Evolutionary conservation across 495 filamentous ascomycete species (phyloP).

Genomic region (Annulohypoxylon maeteangense): DNA sequence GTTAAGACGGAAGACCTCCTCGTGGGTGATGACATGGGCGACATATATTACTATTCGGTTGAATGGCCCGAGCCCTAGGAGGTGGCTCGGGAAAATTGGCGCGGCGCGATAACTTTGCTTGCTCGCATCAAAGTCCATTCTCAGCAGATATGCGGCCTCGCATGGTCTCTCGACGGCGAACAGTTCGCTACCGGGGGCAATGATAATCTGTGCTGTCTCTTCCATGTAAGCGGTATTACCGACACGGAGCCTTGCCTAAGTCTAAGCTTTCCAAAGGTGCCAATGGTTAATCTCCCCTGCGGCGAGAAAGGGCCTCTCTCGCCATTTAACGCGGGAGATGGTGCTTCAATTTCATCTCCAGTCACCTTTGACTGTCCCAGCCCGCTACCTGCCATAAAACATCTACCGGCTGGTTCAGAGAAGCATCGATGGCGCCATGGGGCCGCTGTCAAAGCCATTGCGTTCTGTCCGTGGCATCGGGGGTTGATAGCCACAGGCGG

Average conservation of each 20-base stretch:
- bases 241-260: conserved; percentile 29
- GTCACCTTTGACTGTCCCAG: background rate
- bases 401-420: conserved; percentile 61
- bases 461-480: conserved; percentile 95
- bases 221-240: conserved; percentile 72
- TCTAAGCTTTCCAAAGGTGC: background rate
- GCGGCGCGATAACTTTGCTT: conserved; percentile 79
- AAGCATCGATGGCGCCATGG: conserved; percentile 80
- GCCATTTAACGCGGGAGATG: conserved; percentile 16
- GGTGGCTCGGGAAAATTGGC: conserved; percentile 70
- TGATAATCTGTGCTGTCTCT: conserved; percentile 88
- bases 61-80: conserved; percentile 79
- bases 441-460: conserved; percentile 95
- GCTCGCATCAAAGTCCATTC: conserved; percentile 81
- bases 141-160: conserved; percentile 91
- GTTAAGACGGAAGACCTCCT: conserved; percentile 81
- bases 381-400: conserved; percentile 33
- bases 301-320: conserved; percentile 2
- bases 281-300: conserved; percentile 5
- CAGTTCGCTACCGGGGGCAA: conserved; percentile 91
- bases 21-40: conserved; percentile 88
- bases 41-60: conserved; percentile 86
- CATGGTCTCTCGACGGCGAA: conserved; percentile 82
- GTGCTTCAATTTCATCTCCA: background rate
- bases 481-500: conserved; percentile 91